Base-by-base conservation (phyloP, 1,284 basidiomycete genomes). In the Fomitiporia mediterranea region DNA sequence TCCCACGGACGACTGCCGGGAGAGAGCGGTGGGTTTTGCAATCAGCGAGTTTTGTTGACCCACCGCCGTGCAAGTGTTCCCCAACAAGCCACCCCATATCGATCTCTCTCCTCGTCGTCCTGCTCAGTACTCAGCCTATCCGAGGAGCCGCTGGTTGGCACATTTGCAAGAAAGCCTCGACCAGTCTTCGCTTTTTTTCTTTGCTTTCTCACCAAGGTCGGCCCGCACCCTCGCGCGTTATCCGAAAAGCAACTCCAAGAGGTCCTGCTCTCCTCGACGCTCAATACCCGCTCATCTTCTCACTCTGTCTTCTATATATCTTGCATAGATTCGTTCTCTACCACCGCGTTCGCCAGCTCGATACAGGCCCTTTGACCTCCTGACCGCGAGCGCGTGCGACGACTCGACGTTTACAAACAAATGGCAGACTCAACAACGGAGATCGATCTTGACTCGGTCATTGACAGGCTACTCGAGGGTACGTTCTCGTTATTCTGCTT, bases 391-490 rank as follows among this genome's bases (percentile, higher is more conserved):
- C 37, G 34, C 28, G 50, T 47, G 27, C 43, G 56, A 46, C 35
- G 49, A 27, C 47, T 44, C n/a, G 46, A 54, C 52, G n/a, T 17
- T 44, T 42, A 23, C n/a, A 8, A 43, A 34, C 39, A 30, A 32
- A 83, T 83, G 82, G 79, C 83, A 66, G 84, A 86, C 66, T 73
- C 81, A 61, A 73, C 78, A 63, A 86, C 86, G 68, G 94, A 96
- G 72, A 94, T 97, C 74, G 94, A 97, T 82, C 83, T 98, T 63
- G 94, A 98, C 79, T 95, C 93, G 73, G 92, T 97, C 79, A 97
- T 98, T 70, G 94, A 97, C 85, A 83, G 94, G 62, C 80, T 97
- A 63, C 79, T 97, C 63, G 94, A 97, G 86, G 94, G 94, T 94
- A 77, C 77, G 90, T 75, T 66, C 44, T 64, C n/a, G 48, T 62